Evolutionary conservation across 148 eudicot species (phyloP), one percentile per base, ranked within the genome.

Genomic region (Rheum nobile): DNA sequence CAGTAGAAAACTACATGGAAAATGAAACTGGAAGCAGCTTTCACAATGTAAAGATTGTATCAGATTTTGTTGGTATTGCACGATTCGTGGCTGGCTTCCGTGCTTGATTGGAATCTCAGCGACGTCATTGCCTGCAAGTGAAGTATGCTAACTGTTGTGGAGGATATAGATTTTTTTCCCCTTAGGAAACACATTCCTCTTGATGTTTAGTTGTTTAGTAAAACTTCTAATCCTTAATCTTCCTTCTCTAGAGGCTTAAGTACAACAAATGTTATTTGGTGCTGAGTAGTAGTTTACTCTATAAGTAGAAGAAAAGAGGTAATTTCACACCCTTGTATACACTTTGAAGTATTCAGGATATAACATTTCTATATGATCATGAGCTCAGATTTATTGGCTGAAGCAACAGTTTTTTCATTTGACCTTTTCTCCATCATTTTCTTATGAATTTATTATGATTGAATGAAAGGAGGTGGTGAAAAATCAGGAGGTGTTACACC

Each of bases 71-170:
- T 81, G 97, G 89, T 71, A 84, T 83, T 59, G 79, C 74, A 43
- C 89, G 98, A 38, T 94, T 94, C 74, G 85, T 94, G 31, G 86
- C 88, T 26, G 98, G 98, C 73, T 85, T 80, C 28, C 79, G 86
- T 22, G 7, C 19, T 71, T 81, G 74, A 67, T 38, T 42, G 35
- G 47, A 29, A 38, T 9, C 29, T 55, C 28, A 55, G 4, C 9
- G 61, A 6, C 61, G 13, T 55, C 8, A 48, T 4, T 48, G 48
- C 48, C 48, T 44, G 54, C 54, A 48, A 48, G 21, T 48, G 21
- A 48, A 48, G n/a, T 48, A 48, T 31, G 22, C 19, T 65, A 65
- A 65, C 22, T 32, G 4, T 31, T 32, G 38, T 13, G 38, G 38
- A 29, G 38, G 69, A 11, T 63, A 63, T 63, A 63, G 38, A 63